These are phyloP conservation scores for Tolypocladium cylindrosporum DNA, from an alignment of 2,329 filamentous ascomycete genomes.

Conservation along the genomic window DNA sequence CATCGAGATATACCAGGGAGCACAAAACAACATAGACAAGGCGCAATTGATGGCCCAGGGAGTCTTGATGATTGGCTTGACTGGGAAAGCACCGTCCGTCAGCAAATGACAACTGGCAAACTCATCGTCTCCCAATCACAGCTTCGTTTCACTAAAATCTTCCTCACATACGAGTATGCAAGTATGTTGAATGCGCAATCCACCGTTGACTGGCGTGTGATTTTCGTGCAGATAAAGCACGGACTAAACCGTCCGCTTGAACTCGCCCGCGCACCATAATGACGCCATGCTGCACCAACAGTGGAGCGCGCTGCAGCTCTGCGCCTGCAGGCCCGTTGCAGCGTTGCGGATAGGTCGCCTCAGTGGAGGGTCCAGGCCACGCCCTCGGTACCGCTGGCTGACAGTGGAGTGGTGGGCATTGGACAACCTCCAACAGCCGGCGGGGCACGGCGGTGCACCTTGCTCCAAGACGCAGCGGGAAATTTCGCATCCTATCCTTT, in stretches of 20 bases:
- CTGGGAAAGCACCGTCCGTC: too few relatives aligned
- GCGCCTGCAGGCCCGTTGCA: not conserved
- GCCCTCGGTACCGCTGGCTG: not conserved
- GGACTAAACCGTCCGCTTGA: not conserved
- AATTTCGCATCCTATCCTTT: not conserved
- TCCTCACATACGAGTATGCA: not conserved
- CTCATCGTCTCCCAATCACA: too few relatives aligned
- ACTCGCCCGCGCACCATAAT: not conserved
- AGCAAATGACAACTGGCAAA: too few relatives aligned
- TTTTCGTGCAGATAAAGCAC: too few relatives aligned
- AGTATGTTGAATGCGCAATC: not conserved
- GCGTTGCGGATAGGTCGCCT: not conserved
- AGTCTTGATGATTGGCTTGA: too few relatives aligned
- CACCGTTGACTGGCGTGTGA: not conserved
- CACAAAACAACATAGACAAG: too few relatives aligned
- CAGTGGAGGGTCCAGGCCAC: not conserved
- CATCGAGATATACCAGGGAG: not conserved
- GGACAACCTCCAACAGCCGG: not conserved
- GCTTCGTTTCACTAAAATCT: too few relatives aligned
- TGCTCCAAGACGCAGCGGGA: not conserved
- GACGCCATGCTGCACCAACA: not conserved
- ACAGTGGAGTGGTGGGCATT: not conserved
- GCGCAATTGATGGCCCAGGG: too few relatives aligned
- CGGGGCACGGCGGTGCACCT: not conserved
- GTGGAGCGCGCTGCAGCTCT: not conserved